Evolutionary conservation across 169 alveolate genomes (phyloP), one percentile per base, ranked within the genome.

Genomic region (Eimeria maxima): DNA sequence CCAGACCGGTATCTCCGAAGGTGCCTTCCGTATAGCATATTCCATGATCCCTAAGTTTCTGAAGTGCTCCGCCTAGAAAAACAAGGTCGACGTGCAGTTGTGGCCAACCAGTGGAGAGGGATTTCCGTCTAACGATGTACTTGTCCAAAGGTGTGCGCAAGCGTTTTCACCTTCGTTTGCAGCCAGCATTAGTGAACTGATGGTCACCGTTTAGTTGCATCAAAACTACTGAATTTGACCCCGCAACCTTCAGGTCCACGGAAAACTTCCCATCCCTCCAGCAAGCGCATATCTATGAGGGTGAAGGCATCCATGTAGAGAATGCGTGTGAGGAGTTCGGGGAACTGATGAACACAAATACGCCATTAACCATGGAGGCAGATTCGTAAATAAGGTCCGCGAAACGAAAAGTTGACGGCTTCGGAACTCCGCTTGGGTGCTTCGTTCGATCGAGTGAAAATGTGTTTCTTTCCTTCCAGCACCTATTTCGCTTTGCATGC

Each of bases 41-140:
- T 97, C 98, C 38, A 99, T 95, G 80, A 99, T 98, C n/a, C 99
- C 99, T 50, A 99, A 99, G 90, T 98, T 90, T 88, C 97, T 96
- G 98, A 96, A 99, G 97, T 99, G 97, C 97, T 98, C 99, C 27
- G 96, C 97, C 83, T 95, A 69, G 57, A 53, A 44, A 47, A 50
- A 27, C 38, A 73, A 71, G 11, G 13, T 27, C 45, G 2, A 45
- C 76, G 13, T 53, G 67, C 92, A 90, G n/a, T 47, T 45, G n/a
- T 50, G 67, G 93, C 78, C 57, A 69, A 8, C 18, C 53, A n/a
- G 60, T 10, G 38, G 38, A 3, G 10, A 6, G 6, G 47, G 24
- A 22, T 7, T 10, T 4, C 27, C 18, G 14, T 13, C 18, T 47
- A 27, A 44, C 29, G 50, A 83, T 18, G 7, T 14, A 5, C 4